Percentiles rank a stretch among this genome's conserved stretches.
Conservation (phyloP, 257 asterid genomes). For the Nicotiana otophora region DNA sequence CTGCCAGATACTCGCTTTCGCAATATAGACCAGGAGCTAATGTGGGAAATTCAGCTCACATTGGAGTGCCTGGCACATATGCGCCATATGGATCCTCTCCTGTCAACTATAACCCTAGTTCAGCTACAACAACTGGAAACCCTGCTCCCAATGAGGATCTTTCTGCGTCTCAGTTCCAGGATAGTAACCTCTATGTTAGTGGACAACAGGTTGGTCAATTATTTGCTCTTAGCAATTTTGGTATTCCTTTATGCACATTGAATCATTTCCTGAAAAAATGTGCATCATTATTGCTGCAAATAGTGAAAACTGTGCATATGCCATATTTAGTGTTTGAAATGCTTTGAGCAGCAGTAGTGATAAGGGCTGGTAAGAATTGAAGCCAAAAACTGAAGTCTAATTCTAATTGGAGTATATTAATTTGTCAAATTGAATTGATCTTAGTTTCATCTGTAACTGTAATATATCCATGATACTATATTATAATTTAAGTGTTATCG, state of each 20-base stretch:
- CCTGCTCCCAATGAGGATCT: constrained; percentile 67
- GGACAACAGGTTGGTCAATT: constrained; percentile 66
- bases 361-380: background rate
- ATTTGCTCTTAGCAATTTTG: background rate
- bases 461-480: background rate
- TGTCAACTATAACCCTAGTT: constrained; percentile 50
- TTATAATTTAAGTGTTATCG: background rate
- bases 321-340: background rate
- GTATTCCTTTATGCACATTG: background rate
- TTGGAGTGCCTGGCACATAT: constrained; percentile 67
- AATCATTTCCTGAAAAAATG: background rate
- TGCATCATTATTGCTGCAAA: background rate
- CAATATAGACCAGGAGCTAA: constrained; percentile 79
- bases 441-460: background rate
- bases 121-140: constrained; percentile 52
- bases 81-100: constrained; percentile 68
- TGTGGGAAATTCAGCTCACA: constrained; percentile 53
- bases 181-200: constrained; percentile 47
- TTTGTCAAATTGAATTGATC: background rate
- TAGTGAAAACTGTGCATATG: background rate
- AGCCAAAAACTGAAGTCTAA: background rate
- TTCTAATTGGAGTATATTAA: background rate
- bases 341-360: constrained; percentile 5
- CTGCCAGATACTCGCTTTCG: constrained; percentile 68
- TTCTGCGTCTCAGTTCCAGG: constrained; percentile 60